A percentile compares a stretch with the other conserved stretches of the same genome.
phyloP scores from a whole-genome alignment of 2,329 filamentous ascomycete genomes.

The Botrytis cinerea region DNA sequence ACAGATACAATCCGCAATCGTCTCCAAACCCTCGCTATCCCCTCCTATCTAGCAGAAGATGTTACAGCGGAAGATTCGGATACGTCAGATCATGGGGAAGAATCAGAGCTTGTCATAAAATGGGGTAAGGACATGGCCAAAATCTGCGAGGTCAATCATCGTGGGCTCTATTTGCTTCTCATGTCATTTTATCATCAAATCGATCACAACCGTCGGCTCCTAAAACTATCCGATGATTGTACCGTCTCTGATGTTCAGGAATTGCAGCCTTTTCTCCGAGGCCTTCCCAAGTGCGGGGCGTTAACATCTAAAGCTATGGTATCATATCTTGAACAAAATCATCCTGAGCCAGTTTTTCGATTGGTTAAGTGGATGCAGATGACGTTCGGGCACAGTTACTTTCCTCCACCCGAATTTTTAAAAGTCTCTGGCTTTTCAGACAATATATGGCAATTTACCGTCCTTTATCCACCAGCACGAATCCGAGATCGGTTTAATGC shows the following conservation, averaged over 20 bases:
- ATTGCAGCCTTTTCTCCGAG: not conserved
- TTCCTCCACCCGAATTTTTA: not conserved
- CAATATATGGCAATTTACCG: not conserved
- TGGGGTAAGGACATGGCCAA: not conserved
- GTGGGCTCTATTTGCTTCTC: not conserved
- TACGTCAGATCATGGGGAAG: not conserved
- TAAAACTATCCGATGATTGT: not conserved
- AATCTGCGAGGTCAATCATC: not conserved
- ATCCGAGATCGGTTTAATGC: not conserved
- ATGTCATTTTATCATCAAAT: conserved; percentile 8
- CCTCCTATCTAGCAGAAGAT: not conserved
- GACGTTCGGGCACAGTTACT: not conserved
- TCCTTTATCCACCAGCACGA: not conserved
- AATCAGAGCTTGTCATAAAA: not conserved
- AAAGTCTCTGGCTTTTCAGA: not conserved
- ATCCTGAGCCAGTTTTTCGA: not conserved
- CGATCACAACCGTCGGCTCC: not conserved
- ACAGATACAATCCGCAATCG: not conserved
- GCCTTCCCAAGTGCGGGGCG: not conserved
- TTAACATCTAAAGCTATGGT: not conserved
- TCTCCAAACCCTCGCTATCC: not conserved
- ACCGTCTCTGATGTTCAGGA: not conserved
- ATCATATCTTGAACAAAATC: not conserved
- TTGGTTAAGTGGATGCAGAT: not conserved
- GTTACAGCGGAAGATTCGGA: not conserved